phyloP scores from a whole-genome alignment of 2,329 filamentous ascomycete genomes.

The Aspergillus fumigatiaffinis region DNA sequence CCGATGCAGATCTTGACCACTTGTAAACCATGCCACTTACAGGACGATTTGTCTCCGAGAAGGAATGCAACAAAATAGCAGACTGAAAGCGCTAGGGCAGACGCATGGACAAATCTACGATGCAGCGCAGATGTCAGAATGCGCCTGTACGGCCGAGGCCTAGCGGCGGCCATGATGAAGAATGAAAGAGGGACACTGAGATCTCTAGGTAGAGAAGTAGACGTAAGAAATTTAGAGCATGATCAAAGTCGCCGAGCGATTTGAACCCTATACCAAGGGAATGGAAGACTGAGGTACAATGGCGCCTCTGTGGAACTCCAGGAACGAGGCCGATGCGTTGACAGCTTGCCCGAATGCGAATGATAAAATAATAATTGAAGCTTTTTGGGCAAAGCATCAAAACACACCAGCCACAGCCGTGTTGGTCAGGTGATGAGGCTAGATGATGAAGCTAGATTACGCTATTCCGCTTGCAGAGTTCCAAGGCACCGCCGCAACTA shows the following conservation, averaged over 20 bases:
- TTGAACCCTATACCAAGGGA: neutral
- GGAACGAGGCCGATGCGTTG: slow-evolving; percentile 1
- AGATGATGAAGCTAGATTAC: neutral
- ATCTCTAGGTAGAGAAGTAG: slow-evolving; percentile 19
- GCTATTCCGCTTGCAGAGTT: slow-evolving; percentile 14
- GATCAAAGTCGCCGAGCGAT: slow-evolving; percentile 7
- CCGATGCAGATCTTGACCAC: neutral
- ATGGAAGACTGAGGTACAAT: neutral
- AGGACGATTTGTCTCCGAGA: slow-evolving; percentile 65
- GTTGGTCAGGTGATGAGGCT: slow-evolving; percentile 22
- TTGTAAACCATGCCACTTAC: slow-evolving; percentile 48
- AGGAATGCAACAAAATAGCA: slow-evolving; percentile 71
- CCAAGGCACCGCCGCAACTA: neutral
- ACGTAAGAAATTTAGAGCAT: slow-evolving; percentile 20
- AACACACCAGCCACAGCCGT: slow-evolving; percentile 27
- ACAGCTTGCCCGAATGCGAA: slow-evolving; percentile 14
- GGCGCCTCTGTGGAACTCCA: neutral
- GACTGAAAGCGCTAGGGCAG: slow-evolving; percentile 62
- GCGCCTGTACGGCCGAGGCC: slow-evolving; percentile 66
- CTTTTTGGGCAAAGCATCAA: slow-evolving; percentile 32
- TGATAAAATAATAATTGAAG: slow-evolving; percentile 16
- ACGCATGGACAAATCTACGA: slow-evolving; percentile 76
- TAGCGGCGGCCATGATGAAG: slow-evolving; percentile 35
- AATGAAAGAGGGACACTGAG: slow-evolving; percentile 19
- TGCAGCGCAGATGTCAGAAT: slow-evolving; percentile 87